A percentile compares a stretch with the other conserved stretches of the same genome.
Evolutionary conservation across 257 asterid genomes (phyloP).

Genomic region (Petunia axillaris): DNA sequence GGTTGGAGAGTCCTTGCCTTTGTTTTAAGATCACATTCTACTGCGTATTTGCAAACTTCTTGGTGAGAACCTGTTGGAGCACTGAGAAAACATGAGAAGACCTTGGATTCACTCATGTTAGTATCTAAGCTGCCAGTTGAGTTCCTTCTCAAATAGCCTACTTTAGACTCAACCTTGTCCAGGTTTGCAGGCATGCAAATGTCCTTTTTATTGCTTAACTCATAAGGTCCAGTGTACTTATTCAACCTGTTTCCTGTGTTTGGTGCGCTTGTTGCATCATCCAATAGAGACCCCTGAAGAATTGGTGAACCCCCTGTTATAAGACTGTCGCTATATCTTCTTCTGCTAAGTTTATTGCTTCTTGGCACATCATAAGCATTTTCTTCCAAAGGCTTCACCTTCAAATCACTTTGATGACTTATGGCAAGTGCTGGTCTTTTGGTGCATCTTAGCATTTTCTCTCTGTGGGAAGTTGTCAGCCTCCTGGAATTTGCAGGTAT

Average conservation of each 20-base stretch:
- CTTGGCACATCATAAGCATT: background rate
- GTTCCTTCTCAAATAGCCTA: slow-evolving; percentile 27
- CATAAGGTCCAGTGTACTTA: slow-evolving; percentile 3
- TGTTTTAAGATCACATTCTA: background rate
- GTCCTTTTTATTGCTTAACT: background rate
- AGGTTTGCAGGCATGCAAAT: slow-evolving; percentile 8
- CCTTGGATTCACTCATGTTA: slow-evolving; percentile 18
- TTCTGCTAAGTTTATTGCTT: slow-evolving; percentile 20
- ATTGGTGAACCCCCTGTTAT: slow-evolving; percentile 9
- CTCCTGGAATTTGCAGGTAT: slow-evolving; percentile 10
- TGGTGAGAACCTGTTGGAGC: slow-evolving; percentile 39
- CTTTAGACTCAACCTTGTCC: slow-evolving; percentile 21
- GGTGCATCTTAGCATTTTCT: slow-evolving; percentile 1
- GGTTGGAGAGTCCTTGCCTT: slow-evolving; percentile 7
- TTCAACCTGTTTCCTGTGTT: background rate
- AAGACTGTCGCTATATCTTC: slow-evolving; percentile 19
- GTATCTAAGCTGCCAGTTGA: slow-evolving; percentile 28
- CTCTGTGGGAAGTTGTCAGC: background rate
- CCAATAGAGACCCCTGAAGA: slow-evolving; percentile 11
- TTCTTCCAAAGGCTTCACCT: slow-evolving; percentile 2
- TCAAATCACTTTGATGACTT: slow-evolving; percentile 16
- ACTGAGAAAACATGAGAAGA: slow-evolving; percentile 33
- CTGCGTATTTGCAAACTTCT: slow-evolving; percentile 21
- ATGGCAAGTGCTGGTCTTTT: background rate
- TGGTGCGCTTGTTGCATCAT: slow-evolving; percentile 13